Percentiles rank a stretch among this genome's conserved stretches.
These are phyloP conservation scores for Aspergillus aculeatus DNA, from an alignment of 2,329 filamentous ascomycete species.

Conservation along the genomic window DNA sequence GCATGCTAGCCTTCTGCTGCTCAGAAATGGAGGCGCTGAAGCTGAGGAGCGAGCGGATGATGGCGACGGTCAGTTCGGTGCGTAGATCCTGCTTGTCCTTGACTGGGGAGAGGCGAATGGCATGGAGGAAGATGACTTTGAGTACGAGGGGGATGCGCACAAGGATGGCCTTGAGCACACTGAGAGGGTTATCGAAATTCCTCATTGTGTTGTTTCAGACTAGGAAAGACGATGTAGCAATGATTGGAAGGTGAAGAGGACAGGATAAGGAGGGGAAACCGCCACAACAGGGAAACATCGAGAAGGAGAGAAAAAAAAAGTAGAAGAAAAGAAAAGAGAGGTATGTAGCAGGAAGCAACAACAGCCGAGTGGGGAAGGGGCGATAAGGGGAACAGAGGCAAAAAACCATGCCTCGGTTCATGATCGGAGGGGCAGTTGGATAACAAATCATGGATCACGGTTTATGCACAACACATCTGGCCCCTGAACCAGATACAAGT, in stretches of 20 bases:
- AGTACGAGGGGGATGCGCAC: conserved; percentile 43
- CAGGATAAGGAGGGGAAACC: not conserved
- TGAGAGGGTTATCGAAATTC: conserved; percentile 21
- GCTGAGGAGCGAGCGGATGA: conserved; percentile 66
- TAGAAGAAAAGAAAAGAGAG: not conserved
- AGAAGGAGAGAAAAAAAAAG: not conserved
- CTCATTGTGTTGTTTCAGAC: conserved; percentile 21
- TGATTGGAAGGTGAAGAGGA: not conserved
- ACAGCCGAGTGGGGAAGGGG: not conserved
- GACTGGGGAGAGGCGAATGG: conserved; percentile 65
- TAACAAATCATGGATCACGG: not conserved
- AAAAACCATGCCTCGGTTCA: not conserved
- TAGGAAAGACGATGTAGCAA: no score
- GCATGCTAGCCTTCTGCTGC: conserved; percentile 62
- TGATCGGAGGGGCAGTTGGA: no score
- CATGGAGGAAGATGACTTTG: conserved; percentile 43
- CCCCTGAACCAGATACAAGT: not conserved
- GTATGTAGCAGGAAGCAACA: not conserved
- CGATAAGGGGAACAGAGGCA: not conserved
- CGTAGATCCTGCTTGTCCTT: conserved; percentile 75
- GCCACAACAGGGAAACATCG: not conserved
- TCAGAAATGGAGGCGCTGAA: conserved; percentile 56
- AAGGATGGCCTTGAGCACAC: conserved; percentile 39
- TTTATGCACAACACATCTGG: not conserved
- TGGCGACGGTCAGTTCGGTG: conserved; percentile 68